Evolutionary conservation across 176 grass and related monocot species (phyloP), one percentile per base, ranked within the genome.

Genomic region (Oryza longistaminata): DNA sequence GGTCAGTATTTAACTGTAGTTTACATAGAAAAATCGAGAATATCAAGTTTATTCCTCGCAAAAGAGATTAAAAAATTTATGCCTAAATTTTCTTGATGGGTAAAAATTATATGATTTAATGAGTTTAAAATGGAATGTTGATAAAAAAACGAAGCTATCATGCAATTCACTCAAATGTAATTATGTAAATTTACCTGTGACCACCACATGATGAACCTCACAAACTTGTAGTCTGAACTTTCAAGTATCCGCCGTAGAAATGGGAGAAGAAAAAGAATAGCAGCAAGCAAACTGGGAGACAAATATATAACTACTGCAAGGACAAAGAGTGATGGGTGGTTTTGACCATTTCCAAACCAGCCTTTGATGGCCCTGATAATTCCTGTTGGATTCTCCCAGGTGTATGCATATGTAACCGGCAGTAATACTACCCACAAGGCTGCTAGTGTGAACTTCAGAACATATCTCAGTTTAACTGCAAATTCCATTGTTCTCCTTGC

Each of bases 161-260:
- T 80, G 64, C 2, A 70, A 71, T 71, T 75, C 48, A 84, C 42
- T 55, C 24, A 25, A 88, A 82, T 61, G 35, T 31, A 66, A 73
- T 64, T 82, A 74, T 61, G 44, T 31, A 65, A 73, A 64, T 80
- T 73, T 88, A 98, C 95, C 95, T 98, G 95, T 82, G 95, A 94
- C 95, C 95, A 98, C 95, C 95, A 98, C 95, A 98, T 95, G 87
- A 93, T 88, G 11, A 95, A 39, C 39, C 80, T 98, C n/a, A 95
- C 61, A 52, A 91, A 67, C 64, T 82, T 86, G 62, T 79, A 79
- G 70, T 98, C 66, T 65, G 93, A 95, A 82, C 87, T 84, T 91
- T 98, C 95, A 80, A 98, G 92, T 68, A 25, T 79, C 14, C 89
- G 85, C 27, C 95, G 92, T 26, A 98, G 75, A 69, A 44, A 86